Percentiles rank a stretch among this genome's conserved stretches.
phyloP scores from a whole-genome alignment of 2,329 filamentous ascomycete species.

The Diaporthe ampelina region DNA sequence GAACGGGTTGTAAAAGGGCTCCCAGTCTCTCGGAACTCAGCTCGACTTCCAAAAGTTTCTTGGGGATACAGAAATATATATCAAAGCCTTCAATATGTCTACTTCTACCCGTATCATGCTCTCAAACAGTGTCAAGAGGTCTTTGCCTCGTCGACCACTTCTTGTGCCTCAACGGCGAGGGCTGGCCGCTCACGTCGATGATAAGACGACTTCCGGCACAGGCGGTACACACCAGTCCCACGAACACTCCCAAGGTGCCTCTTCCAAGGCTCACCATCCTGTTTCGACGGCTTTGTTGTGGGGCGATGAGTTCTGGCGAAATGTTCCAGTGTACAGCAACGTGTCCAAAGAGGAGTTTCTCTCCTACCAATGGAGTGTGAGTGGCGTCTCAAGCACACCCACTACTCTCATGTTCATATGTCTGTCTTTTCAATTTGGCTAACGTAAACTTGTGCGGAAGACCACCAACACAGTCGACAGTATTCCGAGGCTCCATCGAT shows the following conservation, averaged over 20 bases:
- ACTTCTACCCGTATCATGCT: not conserved
- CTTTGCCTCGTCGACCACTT: not conserved
- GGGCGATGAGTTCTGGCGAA: constrained; percentile 63
- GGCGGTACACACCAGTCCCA: not conserved
- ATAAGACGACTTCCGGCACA: not conserved
- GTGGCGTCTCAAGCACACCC: constrained; percentile 44
- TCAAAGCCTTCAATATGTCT: not conserved
- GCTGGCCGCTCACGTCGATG: not conserved
- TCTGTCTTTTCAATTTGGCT: not conserved
- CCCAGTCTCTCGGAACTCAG: not conserved
- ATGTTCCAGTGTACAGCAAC: constrained; percentile 63
- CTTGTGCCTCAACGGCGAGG: constrained; percentile 8
- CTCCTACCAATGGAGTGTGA: constrained; percentile 68
- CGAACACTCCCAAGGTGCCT: not conserved
- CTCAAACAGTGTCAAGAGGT: not conserved
- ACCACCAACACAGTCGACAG: constrained; percentile 62
- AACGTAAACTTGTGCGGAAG: not conserved
- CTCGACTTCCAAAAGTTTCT: not conserved
- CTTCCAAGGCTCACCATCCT: not conserved
- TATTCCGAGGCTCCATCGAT: constrained; percentile 60
- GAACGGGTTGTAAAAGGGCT: not conserved
- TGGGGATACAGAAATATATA: too few species aligned
- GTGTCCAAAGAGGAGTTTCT: constrained; percentile 63
- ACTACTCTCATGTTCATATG: too few species aligned
- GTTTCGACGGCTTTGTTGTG: not conserved